Evolutionary conservation across 495 filamentous ascomycete species (phyloP).

Genomic region (Halenospora varia): DNA sequence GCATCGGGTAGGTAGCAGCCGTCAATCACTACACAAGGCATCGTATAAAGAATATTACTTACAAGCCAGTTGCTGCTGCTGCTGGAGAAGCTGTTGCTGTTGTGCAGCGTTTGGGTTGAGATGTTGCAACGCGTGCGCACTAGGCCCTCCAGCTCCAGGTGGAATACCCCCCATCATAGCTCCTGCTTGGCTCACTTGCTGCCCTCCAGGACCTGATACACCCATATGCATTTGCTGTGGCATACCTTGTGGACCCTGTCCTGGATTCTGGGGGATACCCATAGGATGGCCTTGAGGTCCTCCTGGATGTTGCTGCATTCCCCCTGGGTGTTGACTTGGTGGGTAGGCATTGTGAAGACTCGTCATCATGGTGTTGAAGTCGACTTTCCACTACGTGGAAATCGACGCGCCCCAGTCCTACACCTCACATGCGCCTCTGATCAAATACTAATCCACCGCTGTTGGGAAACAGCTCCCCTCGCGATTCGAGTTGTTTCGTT

Average conservation of each 20-base stretch:
- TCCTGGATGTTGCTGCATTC: conserved; percentile 69
- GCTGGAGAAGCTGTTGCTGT: conserved; percentile 41
- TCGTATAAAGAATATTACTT: conserved; percentile 19
- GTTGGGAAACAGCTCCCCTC: too few species aligned
- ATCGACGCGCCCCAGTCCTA: conserved; percentile 11
- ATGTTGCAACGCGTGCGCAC: conserved; percentile 76
- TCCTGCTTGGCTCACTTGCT: conserved; percentile 74
- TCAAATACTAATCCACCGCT: neutral
- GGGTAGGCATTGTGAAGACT: conserved; percentile 68
- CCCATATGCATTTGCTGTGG: conserved; percentile 78
- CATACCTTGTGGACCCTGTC: conserved; percentile 65
- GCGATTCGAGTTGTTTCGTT: too few species aligned
- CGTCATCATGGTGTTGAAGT: conserved; percentile 52
- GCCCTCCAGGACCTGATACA: conserved; percentile 73
- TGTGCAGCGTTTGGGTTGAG: conserved; percentile 65
- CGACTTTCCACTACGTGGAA: conserved; percentile 15
- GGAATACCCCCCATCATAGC: conserved; percentile 75
- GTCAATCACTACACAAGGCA: neutral
- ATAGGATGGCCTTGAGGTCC: conserved; percentile 76
- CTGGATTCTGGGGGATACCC: conserved; percentile 56
- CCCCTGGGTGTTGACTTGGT: conserved; percentile 63
- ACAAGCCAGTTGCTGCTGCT: conserved; percentile 25
- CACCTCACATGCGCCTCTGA: conserved; percentile 17
- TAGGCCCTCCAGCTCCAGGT: conserved; percentile 63
- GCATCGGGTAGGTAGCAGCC: neutral